Percentiles rank a stretch among this genome's conserved stretches.
Evolutionary conservation across 106 monocot species (phyloP).

Genomic region (Amphibolis antarctica): DNA sequence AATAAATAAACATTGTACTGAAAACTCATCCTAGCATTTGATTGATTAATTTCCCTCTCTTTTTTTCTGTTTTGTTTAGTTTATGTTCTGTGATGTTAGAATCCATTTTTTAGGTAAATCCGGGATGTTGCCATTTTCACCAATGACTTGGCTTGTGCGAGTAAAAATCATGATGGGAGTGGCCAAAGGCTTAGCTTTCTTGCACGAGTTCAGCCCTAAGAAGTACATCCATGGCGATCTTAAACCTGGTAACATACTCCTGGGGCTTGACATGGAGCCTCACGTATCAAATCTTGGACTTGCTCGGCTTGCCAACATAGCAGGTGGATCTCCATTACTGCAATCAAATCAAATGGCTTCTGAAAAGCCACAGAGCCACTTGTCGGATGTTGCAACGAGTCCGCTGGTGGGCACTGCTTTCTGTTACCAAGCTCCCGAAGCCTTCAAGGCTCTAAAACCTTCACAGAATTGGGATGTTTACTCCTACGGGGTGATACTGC

Average conservation of each 20-base stretch:
- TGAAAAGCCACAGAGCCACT: constrained; percentile 28
- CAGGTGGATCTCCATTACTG: constrained; percentile 37
- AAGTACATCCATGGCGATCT: constrained; percentile 91
- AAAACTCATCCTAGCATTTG: not conserved
- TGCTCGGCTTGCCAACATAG: constrained; percentile 48
- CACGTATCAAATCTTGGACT: constrained; percentile 81
- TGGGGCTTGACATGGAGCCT: constrained; percentile 54
- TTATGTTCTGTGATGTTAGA: not conserved
- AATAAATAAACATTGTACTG: too few species aligned
- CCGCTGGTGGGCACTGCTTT: constrained; percentile 29
- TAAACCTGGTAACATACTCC: constrained; percentile 64
- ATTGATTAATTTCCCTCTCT: not conserved
- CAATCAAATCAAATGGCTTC: constrained; percentile 33
- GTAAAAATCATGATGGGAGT: constrained; percentile 63
- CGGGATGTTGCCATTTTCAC: constrained; percentile 20
- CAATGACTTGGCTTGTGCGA: constrained; percentile 45
- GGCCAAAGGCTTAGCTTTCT: constrained; percentile 55
- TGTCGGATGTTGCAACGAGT: constrained; percentile 31
- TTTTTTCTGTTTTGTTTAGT: not conserved
- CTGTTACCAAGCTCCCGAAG: constrained; percentile 85
- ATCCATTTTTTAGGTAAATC: constrained; percentile 35
- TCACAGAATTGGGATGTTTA: constrained; percentile 97
- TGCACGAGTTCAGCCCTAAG: constrained; percentile 88
- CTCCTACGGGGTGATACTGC: constrained; percentile 62
- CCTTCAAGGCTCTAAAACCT: constrained; percentile 49